Evolutionary conservation across 2,329 filamentous ascomycete species (phyloP).

Genomic region (Magnaporthiopsis rhizophila): DNA sequence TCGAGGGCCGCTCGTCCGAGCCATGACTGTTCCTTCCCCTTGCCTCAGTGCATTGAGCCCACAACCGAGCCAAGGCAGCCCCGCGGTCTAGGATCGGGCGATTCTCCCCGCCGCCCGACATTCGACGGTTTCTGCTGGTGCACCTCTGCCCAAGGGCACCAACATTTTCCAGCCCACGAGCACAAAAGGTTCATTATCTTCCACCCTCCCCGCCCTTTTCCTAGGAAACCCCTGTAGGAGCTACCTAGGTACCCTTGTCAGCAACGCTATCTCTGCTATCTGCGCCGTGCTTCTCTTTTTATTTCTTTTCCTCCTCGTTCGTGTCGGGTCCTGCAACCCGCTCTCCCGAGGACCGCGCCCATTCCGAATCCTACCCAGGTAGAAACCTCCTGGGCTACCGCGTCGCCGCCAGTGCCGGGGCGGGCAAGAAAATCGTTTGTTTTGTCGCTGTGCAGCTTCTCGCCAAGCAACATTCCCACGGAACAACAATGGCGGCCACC

Average conservation of each 20-base stretch:
- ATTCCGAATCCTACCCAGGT: not conserved
- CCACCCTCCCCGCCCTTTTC: too few relatives aligned
- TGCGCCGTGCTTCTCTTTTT: not conserved
- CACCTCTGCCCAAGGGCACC: not conserved
- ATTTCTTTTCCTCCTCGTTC: not conserved
- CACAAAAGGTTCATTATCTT: not conserved
- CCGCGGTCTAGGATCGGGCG: not conserved
- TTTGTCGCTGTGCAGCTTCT: not conserved
- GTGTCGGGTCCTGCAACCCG: not conserved
- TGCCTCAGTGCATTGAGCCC: not conserved
- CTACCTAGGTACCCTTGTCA: not conserved
- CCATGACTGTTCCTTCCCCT: not conserved
- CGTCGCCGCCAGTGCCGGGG: not conserved
- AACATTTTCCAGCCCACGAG: not conserved
- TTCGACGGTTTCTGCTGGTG: not conserved
- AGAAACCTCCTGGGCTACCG: not conserved
- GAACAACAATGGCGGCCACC: constrained; percentile 23
- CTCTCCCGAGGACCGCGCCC: not conserved
- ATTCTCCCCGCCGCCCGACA: not conserved
- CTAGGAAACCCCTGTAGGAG: not conserved
- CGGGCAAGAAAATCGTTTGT: not conserved
- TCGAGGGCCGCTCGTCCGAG: not conserved
- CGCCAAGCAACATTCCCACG: not conserved
- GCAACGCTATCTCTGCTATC: not conserved
- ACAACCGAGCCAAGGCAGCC: not conserved